Evolutionary conservation across 352 stramenopile genomes (phyloP).

Genomic region (Globisporangium iwayamae): DNA sequence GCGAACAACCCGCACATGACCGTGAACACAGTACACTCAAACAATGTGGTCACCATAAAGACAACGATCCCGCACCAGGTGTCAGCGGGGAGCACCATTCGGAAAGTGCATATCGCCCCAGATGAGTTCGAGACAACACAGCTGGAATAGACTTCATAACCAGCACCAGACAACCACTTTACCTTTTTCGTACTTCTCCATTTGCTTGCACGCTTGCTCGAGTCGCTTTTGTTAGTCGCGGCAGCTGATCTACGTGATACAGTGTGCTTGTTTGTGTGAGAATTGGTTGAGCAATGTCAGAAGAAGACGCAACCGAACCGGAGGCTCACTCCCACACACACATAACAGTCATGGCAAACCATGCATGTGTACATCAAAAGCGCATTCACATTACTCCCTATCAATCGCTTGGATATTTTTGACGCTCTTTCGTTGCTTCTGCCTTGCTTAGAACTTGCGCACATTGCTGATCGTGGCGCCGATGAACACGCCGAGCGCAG

Average conservation of each 20-base stretch:
- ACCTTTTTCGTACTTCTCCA: background rate
- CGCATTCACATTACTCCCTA: slow-evolving; percentile 18
- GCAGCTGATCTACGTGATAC: background rate
- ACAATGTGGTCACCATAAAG: background rate
- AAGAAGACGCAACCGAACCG: background rate
- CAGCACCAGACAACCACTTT: background rate
- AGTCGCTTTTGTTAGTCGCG: background rate
- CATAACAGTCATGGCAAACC: background rate
- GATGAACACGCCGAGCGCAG: slow-evolving; percentile 29
- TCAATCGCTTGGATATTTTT: background rate
- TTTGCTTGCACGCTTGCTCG: background rate
- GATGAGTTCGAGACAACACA: slow-evolving; percentile 2
- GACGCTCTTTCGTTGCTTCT: background rate
- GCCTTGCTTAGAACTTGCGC: slow-evolving; percentile 14
- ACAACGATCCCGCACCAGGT: background rate
- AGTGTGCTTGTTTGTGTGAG: background rate
- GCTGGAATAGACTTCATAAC: background rate
- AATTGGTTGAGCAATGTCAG: background rate
- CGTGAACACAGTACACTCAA: background rate
- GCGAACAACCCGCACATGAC: background rate
- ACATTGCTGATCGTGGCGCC: slow-evolving; percentile 18
- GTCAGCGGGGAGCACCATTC: background rate
- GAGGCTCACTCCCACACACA: background rate
- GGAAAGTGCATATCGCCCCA: slow-evolving; percentile 5
- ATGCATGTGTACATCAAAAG: slow-evolving; percentile 11